Evolutionary conservation across 371 early-diverging fungal species (phyloP), one percentile per base, ranked within the genome.

Genomic region (Rhizopus sp.): DNA sequence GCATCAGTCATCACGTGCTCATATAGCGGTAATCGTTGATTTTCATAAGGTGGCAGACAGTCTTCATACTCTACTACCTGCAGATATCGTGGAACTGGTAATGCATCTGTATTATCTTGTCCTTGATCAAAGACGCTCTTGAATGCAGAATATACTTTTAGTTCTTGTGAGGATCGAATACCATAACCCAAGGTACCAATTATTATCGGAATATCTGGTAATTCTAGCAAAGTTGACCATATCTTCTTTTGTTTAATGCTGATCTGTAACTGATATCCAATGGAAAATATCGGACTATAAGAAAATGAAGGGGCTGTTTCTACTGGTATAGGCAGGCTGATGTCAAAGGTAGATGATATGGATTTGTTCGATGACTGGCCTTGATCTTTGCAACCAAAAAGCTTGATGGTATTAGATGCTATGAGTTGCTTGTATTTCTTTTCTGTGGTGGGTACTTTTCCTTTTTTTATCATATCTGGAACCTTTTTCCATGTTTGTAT

Each of bases 11-110:
- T 23, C 23, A 69, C 92, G 91, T 38, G 95, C 94, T 62, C 90
- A 88, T 75, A 92, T 77, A 73, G 53, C 60, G 67, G 93, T 83
- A 42, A 62, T 87, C 70, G 80, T 23, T 55, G 55, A 7, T 63
- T 10, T 35, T 55, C 60, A 29, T 74, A 74, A 0, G 60, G n/a
- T 7, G 74, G 74, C 15, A 70, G 47, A 7, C 59, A 44, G 7
- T 74, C 66, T 46, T 70, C 71, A 35, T 68, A 63, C 45, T 70
- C 71, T 39, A 66, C 38, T 0, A 59, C 39, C 1, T 61, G 38
- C 7, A 74, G n/a, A 49, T 68, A 74, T 31, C 48, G 57, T 12
- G 74, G 74, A 3, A 44, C 40, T 32, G 59, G 57, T 38, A 50
- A 30, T 12, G 38, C 10, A 35, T 31, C 33, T 47, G 32, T 4